Evolutionary conservation across 176 grass and related monocot species (phyloP).

Genomic region (Carex parvula): DNA sequence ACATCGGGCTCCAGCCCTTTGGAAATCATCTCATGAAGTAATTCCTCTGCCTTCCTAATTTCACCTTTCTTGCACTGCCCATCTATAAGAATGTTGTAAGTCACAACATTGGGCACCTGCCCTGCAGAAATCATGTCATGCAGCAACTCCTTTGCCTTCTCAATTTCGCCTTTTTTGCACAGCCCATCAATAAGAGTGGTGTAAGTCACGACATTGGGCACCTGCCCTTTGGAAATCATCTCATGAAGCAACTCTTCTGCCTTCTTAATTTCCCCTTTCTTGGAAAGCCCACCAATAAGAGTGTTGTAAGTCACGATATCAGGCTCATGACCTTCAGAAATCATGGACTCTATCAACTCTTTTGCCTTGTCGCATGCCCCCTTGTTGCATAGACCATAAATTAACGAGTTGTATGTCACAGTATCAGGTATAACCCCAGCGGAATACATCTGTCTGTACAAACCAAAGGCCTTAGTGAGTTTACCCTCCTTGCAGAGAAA

Average conservation of each 20-base stretch:
- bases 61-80: not conserved
- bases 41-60: not conserved
- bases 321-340: not conserved
- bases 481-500: conserved; percentile 21
- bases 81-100: conserved; percentile 17
- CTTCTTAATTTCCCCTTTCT: not conserved
- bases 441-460: conserved; percentile 26
- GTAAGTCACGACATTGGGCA: conserved; percentile 9
- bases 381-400: conserved; percentile 1
- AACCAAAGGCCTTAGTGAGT: not conserved
- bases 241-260: conserved; percentile 2
- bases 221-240: not conserved
- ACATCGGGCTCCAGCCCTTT: not conserved
- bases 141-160: not conserved
- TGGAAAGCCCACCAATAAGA: not conserved
- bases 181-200: not conserved
- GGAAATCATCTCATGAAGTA: not conserved
- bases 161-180: not conserved
- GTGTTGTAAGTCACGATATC: not conserved
- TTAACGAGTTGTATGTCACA: not conserved
- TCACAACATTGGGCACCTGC: not conserved
- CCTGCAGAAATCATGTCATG: not conserved
- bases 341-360: not conserved
- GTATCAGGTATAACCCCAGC: not conserved
- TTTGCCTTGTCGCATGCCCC: not conserved